These are phyloP conservation scores for Andrographis paniculata DNA, from an alignment of 305 asterid species.

Conservation along the genomic window DNA sequence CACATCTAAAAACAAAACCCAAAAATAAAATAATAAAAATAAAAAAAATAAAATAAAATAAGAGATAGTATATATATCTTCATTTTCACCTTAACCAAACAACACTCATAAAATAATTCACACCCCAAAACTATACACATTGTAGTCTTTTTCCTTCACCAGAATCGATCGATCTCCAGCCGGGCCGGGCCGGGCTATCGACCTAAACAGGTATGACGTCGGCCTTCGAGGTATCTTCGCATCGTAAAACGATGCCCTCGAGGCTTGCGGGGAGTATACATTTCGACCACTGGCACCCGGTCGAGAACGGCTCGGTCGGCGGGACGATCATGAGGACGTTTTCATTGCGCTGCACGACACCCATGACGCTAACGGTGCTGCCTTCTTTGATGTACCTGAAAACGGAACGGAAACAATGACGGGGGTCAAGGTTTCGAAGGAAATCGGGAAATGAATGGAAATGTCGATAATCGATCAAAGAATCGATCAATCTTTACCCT, in stretches of 20 bases:
- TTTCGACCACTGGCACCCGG: slow-evolving; percentile 64
- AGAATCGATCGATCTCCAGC: too few relatives aligned
- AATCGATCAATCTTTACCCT: slow-evolving; percentile 39
- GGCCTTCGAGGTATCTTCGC: slow-evolving; percentile 47
- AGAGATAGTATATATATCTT: too few relatives aligned
- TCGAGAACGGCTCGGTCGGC: slow-evolving; percentile 59
- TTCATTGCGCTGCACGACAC: slow-evolving; percentile 69
- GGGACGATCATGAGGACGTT: slow-evolving; percentile 71
- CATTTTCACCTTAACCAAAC: too few relatives aligned
- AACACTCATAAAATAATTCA: too few relatives aligned
- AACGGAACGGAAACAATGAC: neutral
- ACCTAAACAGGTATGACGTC: slow-evolving; percentile 70
- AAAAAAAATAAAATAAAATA: too few relatives aligned
- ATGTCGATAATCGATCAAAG: neutral
- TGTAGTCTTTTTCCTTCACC: too few relatives aligned
- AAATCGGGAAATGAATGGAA: neutral
- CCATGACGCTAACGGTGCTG: slow-evolving; percentile 67
- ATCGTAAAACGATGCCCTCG: slow-evolving; percentile 59
- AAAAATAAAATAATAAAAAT: too few relatives aligned
- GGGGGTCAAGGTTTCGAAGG: too few relatives aligned
- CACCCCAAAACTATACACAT: too few relatives aligned
- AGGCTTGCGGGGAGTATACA: slow-evolving; percentile 70
- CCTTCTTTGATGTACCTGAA: slow-evolving; percentile 75
- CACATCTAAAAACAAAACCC: too few relatives aligned
- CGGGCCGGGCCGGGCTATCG: neutral